A percentile compares a stretch with the other conserved stretches of the same genome.
phyloP scores from a whole-genome alignment of 164 flowering plant genomes.

The Cinnamomum chago region DNA sequence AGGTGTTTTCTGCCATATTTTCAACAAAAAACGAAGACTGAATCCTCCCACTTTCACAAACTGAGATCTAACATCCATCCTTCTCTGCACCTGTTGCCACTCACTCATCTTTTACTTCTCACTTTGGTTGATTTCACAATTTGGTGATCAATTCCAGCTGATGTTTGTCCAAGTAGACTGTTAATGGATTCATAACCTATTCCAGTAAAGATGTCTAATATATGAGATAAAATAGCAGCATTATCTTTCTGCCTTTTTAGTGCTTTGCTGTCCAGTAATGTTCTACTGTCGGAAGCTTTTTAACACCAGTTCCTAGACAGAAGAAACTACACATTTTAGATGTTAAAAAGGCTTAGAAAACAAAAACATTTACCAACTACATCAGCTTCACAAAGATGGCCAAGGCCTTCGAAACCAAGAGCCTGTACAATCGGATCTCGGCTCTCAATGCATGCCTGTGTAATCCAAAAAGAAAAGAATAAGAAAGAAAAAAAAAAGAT shows the following conservation, averaged over 20 bases:
- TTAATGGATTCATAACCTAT: not conserved
- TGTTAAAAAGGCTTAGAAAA: not conserved
- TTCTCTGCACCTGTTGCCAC: too few relatives aligned
- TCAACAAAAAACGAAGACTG: too few relatives aligned
- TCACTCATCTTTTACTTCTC: too few relatives aligned
- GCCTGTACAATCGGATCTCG: conserved; percentile 54
- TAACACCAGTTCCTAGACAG: not conserved
- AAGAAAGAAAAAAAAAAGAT: too few relatives aligned
- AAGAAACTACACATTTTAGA: conserved; percentile 4
- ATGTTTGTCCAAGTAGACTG: not conserved
- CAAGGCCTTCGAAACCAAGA: conserved; percentile 85
- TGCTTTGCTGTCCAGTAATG: not conserved
- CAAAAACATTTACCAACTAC: conserved; percentile 58
- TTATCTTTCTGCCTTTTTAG: not conserved
- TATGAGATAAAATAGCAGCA: not conserved
- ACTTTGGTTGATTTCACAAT: too few relatives aligned
- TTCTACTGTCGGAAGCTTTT: not conserved
- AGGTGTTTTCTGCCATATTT: too few relatives aligned
- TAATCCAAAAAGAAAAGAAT: conserved; percentile 2
- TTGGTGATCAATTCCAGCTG: not conserved
- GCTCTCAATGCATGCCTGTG: conserved; percentile 86
- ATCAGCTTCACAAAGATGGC: conserved; percentile 97
- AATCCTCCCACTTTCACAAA: too few relatives aligned
- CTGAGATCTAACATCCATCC: too few relatives aligned
- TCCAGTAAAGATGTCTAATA: too few relatives aligned